Conservation (phyloP, 2,329 filamentous ascomycete genomes). For the Talaromyces sp. region DNA sequence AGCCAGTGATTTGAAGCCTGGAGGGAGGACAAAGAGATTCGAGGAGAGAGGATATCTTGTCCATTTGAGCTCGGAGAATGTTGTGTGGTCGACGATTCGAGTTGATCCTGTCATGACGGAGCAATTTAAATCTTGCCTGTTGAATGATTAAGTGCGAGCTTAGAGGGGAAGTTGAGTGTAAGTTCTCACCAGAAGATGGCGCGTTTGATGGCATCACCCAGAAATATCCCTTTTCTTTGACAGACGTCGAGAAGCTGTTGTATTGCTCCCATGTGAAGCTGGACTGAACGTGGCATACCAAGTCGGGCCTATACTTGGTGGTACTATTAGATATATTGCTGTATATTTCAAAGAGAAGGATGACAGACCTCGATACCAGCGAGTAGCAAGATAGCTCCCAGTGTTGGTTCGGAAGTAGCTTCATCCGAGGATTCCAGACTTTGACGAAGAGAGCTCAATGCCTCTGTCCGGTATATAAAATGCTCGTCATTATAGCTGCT, state of each 20-base stretch:
- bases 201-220: slow-evolving; percentile 44
- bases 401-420: slow-evolving; percentile 36
- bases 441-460: slow-evolving; percentile 33
- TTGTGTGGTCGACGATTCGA: slow-evolving; percentile 42
- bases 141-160: slow-evolving; percentile 8
- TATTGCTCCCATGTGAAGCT: slow-evolving; percentile 45
- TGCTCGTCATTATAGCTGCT: slow-evolving; percentile 31
- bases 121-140: slow-evolving; percentile 46
- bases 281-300: slow-evolving; percentile 36
- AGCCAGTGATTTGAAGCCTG: slow-evolving; percentile 30
- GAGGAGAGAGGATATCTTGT: slow-evolving; percentile 33
- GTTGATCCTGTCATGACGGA: slow-evolving; percentile 39
- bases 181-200: slow-evolving; percentile 45
- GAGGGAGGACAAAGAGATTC: slow-evolving; percentile 31
- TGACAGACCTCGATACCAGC: slow-evolving; percentile 43
- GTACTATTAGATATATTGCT: not conserved
- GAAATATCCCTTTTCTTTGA: slow-evolving; percentile 25
- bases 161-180: not conserved
- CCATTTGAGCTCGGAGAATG: slow-evolving; percentile 44
- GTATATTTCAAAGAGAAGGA: not conserved
- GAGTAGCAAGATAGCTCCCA: slow-evolving; percentile 44
- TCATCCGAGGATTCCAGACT: slow-evolving; percentile 30
- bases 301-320: slow-evolving; percentile 35
- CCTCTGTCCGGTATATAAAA: slow-evolving; percentile 36
- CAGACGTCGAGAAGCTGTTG: slow-evolving; percentile 35